Evolutionary conservation across 129 eudicot species (phyloP), one percentile per base, ranked within the genome.

Genomic region (Pseudognaphalium luteoalbum): DNA sequence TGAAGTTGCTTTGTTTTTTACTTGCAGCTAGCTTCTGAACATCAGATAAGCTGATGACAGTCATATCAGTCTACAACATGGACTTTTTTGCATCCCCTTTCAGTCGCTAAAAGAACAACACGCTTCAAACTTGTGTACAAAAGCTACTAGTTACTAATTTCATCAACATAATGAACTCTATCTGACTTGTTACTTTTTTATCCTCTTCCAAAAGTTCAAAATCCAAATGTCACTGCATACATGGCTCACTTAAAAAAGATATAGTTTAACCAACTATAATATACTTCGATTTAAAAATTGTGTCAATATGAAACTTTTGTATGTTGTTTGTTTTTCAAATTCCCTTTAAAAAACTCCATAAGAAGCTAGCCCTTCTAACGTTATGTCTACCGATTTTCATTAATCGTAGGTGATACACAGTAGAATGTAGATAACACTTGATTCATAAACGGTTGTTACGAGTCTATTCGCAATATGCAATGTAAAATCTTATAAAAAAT

Each of bases 31-130:
- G 56, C 56, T 68, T 71, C 42, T 32, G 63, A 50, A 60, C 60
- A 70, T 2, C 15, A 42, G 74, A 70, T 70, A 70, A 70, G 60
- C 63, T 71, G 64, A 71, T 14, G 63, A 16, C 47, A 22, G 75
- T 71, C 75, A 71, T 11, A 5, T 52, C 75, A 50, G 25, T 51
- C 16, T 50, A 15, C 75, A 3, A 16, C n/a, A 28, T 51, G 63
- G 42, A 22, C 75, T 25, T 69, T 68, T 60, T 70, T 71, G 62
- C 44, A 50, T 16, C 44, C 42, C 17, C 2, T 51, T 71, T 51
- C 8, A 52, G 75, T 50, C 50, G 44, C 29, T 17, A 71, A 70
- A 44, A 68, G 21, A 47, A 17, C 50, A 70, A 28, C 42, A 5
- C 22, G 50, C 62, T 69, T 11, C 54, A 68, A 19, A 12, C 29